phyloP scores from a whole-genome alignment of 495 filamentous ascomycete genomes.

The Penicillium atrosanguineum region DNA sequence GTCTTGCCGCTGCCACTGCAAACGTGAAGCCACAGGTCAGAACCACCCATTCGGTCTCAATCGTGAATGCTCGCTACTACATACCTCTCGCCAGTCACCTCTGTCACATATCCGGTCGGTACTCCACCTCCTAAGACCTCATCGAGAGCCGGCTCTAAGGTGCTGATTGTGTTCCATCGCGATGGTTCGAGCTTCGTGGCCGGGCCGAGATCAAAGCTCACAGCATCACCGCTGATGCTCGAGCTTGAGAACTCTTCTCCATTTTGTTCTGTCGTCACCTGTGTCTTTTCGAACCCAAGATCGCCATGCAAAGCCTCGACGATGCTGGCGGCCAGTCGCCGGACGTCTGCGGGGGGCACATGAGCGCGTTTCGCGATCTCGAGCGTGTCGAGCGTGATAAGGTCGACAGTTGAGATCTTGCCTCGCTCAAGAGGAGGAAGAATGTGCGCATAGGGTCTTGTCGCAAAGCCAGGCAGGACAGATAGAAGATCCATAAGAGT shows the following conservation, averaged over 20 bases:
- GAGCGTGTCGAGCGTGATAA: constrained; percentile 77
- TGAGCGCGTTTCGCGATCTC: constrained; percentile 86
- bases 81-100: constrained; percentile 88
- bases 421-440: constrained; percentile 76
- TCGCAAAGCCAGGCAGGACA: constrained; percentile 77
- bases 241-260: constrained; percentile 20
- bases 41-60: background rate
- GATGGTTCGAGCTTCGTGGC: constrained; percentile 31
- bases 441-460: constrained; percentile 65
- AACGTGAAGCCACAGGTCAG: constrained; percentile 19
- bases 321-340: constrained; percentile 62
- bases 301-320: constrained; percentile 63
- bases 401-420: constrained; percentile 73
- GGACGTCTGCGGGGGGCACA: constrained; percentile 75
- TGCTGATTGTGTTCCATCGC: constrained; percentile 68
- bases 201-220: constrained; percentile 17
- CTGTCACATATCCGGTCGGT: constrained; percentile 76
- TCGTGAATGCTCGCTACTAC: constrained; percentile 4
- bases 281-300: constrained; percentile 47
- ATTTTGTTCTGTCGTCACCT: constrained; percentile 9
- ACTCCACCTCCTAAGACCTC: constrained; percentile 79
- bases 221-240: constrained; percentile 22
- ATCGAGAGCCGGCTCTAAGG: constrained; percentile 74
- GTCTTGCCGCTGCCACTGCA: constrained; percentile 88
- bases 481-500: constrained; percentile 73